Conservation (phyloP, 306 rosid genomes). For the Citrullus colocynthis region DNA sequence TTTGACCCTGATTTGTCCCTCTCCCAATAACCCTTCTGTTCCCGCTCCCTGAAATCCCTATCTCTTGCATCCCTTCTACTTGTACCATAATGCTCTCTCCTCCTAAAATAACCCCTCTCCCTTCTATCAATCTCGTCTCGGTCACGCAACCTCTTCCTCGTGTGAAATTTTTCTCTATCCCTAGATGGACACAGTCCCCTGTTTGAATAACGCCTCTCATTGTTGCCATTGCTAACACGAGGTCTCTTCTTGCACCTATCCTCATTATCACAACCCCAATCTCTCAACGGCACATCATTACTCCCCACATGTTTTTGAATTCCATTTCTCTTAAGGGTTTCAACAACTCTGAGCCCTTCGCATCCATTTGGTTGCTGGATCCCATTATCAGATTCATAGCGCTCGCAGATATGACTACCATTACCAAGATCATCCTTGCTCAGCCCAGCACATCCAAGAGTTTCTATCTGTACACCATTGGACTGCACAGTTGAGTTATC, state of each 20-base stretch:
- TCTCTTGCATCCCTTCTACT: conserved; percentile 57
- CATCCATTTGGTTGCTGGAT: conserved; percentile 18
- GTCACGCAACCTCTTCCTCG: conserved; percentile 63
- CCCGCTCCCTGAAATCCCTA: conserved; percentile 57
- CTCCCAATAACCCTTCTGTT: conserved; percentile 82
- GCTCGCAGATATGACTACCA: conserved; percentile 14
- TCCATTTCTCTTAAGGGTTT: conserved; percentile 21
- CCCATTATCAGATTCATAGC: conserved; percentile 14
- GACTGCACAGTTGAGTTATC: conserved; percentile 12
- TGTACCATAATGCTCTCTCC: conserved; percentile 37
- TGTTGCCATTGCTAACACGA: conserved; percentile 28
- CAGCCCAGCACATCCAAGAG: conserved; percentile 5
- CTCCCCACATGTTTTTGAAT: conserved; percentile 11
- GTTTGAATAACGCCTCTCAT: conserved; percentile 29
- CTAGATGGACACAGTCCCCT: conserved; percentile 29
- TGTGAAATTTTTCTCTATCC: conserved; percentile 33
- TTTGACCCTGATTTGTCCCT: conserved; percentile 64
- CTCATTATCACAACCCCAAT: conserved; percentile 22
- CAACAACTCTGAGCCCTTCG: conserved; percentile 16
- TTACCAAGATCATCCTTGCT: conserved; percentile 10
- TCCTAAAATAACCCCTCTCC: conserved; percentile 46
- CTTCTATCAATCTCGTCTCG: conserved; percentile 56
- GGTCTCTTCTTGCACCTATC: conserved; percentile 55
- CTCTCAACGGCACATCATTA: conserved; percentile 16
- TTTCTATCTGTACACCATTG: conserved; percentile 7